phyloP scores from a whole-genome alignment of 2,329 filamentous ascomycete genomes.

The Apiospora kogelbergensis region DNA sequence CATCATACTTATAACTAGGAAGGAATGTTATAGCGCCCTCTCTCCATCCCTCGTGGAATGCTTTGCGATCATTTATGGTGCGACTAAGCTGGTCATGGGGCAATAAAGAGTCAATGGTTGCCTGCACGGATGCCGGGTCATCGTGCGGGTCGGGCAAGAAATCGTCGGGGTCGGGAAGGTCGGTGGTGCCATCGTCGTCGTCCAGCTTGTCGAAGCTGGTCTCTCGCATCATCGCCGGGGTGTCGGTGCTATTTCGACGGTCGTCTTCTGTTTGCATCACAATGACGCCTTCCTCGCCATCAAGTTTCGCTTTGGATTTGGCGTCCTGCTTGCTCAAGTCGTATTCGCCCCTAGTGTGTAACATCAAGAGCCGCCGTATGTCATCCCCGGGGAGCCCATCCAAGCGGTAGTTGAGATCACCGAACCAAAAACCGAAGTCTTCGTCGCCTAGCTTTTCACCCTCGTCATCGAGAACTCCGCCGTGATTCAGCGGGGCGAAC shows the following conservation, averaged over 20 bases:
- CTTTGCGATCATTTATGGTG: constrained; percentile 72
- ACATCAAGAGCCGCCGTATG: constrained; percentile 77
- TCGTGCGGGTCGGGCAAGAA: constrained; percentile 66
- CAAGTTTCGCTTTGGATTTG: constrained; percentile 38
- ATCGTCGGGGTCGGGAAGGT: constrained; percentile 63
- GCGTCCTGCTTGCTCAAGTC: constrained; percentile 48
- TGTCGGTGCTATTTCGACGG: constrained; percentile 11
- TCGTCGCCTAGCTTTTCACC: constrained; percentile 78
- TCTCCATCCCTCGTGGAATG: constrained; percentile 88
- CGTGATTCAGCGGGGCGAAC: constrained; percentile 71
- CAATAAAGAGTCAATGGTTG: constrained; percentile 81
- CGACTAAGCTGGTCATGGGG: constrained; percentile 84
- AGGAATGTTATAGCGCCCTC: constrained; percentile 88
- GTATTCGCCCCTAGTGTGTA: constrained; percentile 81
- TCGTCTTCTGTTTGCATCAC: constrained; percentile 43
- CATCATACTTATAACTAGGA: constrained; percentile 96
- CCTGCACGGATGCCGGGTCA: constrained; percentile 84
- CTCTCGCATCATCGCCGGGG: constrained; percentile 31
- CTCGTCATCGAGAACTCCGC: constrained; percentile 65
- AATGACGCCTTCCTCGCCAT: constrained; percentile 49
- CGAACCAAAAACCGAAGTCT: constrained; percentile 95
- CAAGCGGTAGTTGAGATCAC: constrained; percentile 91
- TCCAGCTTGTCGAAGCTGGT: constrained; percentile 28
- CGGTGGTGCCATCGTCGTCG: constrained; percentile 33
- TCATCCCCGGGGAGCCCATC: constrained; percentile 88